Evolutionary conservation across 2,329 filamentous ascomycete genomes (phyloP), one percentile per base, ranked within the genome.

Genomic region (Blastomyces silverae): DNA sequence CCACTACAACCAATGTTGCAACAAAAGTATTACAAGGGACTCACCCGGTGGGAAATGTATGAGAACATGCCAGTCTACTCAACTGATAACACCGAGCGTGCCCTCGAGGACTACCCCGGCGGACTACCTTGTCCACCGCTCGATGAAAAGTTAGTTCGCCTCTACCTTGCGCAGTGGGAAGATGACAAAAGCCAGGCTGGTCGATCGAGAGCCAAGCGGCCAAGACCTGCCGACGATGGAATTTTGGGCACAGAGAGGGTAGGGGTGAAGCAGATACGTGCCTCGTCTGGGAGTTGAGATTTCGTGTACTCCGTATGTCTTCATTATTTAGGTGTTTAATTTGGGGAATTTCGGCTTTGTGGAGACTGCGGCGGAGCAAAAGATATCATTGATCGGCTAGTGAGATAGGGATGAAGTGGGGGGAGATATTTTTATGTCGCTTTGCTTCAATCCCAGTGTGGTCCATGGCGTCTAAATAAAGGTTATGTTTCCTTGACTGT

Each of bases 41-140:
- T 68, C 31, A 70, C 66, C 3, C 69, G 70, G 7, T 73, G 71
- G 71, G 71, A 73, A 58, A 53, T 72, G 15, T 69, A 70, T 44
- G 66, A 72, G 62, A 67, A 70, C 39, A 73, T 71, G 70, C 68
- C 71, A 3, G n/a, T 66, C 4, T 71, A 72, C 50, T 67, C 66
- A 17, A 64, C 55, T 22, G 66, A 61, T 37, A 71, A 71, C 44
- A 65, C 64, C 5, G 28, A 39, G 28, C 56, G 56, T 17, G 64
- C 64, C 17, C 57, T 66, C 55, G 22, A 55, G 20, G 44, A 55
- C 25, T 64, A 64, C 31, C 62, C 62, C 0, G 55, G 55, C 1
- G 62, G 62, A 3, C 28, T 64, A n/a, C n/a, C n/a, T 15, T 64
- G 53, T 15, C 62, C 62, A 39, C 31, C 34, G 28, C 42, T 64